Conservation (phyloP, 1,139 yeast species). For the Candida neerlandica region DNA sequence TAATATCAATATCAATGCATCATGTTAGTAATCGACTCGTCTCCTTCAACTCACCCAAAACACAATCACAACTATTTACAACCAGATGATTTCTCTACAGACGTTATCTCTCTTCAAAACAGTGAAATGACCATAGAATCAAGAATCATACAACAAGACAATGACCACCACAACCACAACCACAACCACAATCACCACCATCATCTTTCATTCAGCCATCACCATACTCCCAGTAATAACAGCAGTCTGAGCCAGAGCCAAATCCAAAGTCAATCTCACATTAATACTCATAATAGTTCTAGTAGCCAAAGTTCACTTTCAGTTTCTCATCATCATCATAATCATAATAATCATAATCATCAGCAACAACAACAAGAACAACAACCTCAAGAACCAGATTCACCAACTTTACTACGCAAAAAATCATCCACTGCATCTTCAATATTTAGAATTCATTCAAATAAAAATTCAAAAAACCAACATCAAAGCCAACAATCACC, state of each 20-base stretch:
- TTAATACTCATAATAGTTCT: not conserved
- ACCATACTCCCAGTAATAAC: too few species aligned
- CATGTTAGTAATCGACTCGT: conserved; percentile 4
- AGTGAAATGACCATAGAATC: conserved; percentile 38
- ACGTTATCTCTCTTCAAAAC: conserved; percentile 42
- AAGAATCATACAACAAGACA: conserved; percentile 2
- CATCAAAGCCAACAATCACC: not conserved
- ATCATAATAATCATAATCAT: not conserved
- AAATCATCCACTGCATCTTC: conserved; percentile 7
- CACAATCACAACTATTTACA: conserved; percentile 1
- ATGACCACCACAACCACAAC: not conserved
- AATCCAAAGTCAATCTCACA: too few species aligned
- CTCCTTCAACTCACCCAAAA: conserved; percentile 1
- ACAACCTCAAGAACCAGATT: conserved; percentile 1
- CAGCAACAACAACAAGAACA: not conserved
- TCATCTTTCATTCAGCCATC: not conserved
- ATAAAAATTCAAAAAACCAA: not conserved
- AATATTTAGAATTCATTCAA: conserved; percentile 1
- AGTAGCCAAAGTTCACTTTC: too few species aligned
- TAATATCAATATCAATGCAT: not conserved
- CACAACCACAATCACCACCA: not conserved
- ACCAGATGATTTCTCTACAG: conserved; percentile 30
- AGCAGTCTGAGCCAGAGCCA: too few species aligned
- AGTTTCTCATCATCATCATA: not conserved
- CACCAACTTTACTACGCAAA: conserved; percentile 3